A percentile compares a stretch with the other conserved stretches of the same genome.
Conservation (phyloP, 805 yeast genomes). For the Saccharomyces jurei region DNA sequence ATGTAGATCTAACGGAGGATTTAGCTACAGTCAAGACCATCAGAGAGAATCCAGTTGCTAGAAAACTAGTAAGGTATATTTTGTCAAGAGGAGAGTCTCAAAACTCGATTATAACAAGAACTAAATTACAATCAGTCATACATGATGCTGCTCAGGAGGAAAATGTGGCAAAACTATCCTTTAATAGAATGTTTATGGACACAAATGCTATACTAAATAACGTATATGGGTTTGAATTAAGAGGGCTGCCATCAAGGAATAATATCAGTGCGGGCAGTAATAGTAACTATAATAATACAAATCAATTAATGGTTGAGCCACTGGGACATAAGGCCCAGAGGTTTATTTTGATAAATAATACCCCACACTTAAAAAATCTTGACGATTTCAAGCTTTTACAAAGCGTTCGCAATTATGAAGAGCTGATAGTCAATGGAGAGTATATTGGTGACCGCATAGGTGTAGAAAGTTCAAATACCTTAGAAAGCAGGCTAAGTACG, state of each 20-base stretch:
- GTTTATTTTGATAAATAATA: constrained; percentile 19
- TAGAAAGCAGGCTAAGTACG: constrained; percentile 11
- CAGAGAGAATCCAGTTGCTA: constrained; percentile 8
- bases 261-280: background rate
- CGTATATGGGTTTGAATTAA: constrained; percentile 22
- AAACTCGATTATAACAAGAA: constrained; percentile 17
- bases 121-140: constrained; percentile 13
- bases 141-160: constrained; percentile 17
- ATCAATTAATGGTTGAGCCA: constrained; percentile 1
- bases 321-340: constrained; percentile 13
- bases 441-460: constrained; percentile 16
- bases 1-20: background rate
- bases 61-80: constrained; percentile 19
- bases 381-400: constrained; percentile 14
- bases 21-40: background rate
- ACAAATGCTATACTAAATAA: constrained; percentile 18
- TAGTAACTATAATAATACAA: background rate
- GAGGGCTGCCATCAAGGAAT: constrained; percentile 13
- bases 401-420: constrained; percentile 8
- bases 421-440: constrained; percentile 12
- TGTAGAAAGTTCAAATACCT: constrained; percentile 5
- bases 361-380: constrained; percentile 6
- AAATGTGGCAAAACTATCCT: constrained; percentile 9
- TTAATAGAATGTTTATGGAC: constrained; percentile 9
- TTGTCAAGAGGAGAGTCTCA: constrained; percentile 20